phyloP scores from a whole-genome alignment of 1,139 yeast species.

The Scheffersomyces quercinus region DNA sequence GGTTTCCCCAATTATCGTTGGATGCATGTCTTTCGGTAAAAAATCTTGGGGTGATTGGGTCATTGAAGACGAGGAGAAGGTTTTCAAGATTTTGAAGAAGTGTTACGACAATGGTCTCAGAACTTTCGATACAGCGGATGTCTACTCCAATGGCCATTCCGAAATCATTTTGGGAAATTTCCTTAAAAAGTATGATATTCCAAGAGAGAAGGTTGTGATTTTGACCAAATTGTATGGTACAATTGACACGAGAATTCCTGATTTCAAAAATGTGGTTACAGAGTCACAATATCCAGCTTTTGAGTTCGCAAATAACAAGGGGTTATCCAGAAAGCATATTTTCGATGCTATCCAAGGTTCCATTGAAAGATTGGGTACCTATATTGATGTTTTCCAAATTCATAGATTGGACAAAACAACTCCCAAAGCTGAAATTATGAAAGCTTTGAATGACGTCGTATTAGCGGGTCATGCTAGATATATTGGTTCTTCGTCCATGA shows the following conservation, averaged over 20 bases:
- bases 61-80: conserved; percentile 34
- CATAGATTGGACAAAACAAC: conserved; percentile 15
- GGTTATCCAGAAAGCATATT: conserved; percentile 19
- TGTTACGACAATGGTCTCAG: conserved; percentile 53
- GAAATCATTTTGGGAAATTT: conserved; percentile 46
- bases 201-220: conserved; percentile 46
- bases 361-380: conserved; percentile 18
- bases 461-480: conserved; percentile 14
- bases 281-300: background rate
- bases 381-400: conserved; percentile 19
- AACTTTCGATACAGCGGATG: conserved; percentile 56
- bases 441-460: conserved; percentile 18
- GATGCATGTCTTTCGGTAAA: conserved; percentile 57
- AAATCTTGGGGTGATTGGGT: conserved; percentile 52
- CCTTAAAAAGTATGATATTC: conserved; percentile 39
- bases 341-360: conserved; percentile 16
- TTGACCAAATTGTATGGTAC: conserved; percentile 34
- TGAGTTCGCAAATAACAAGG: conserved; percentile 12
- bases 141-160: conserved; percentile 46
- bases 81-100: conserved; percentile 40
- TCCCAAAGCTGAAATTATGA: conserved; percentile 17
- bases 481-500: conserved; percentile 19
- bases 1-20: conserved; percentile 52
- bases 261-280: background rate
- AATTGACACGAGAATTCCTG: conserved; percentile 5